A percentile compares a stretch with the other conserved stretches of the same genome.
Conservation (phyloP, 768 basidiomycete species). For the Kwoniella sp. region DNA sequence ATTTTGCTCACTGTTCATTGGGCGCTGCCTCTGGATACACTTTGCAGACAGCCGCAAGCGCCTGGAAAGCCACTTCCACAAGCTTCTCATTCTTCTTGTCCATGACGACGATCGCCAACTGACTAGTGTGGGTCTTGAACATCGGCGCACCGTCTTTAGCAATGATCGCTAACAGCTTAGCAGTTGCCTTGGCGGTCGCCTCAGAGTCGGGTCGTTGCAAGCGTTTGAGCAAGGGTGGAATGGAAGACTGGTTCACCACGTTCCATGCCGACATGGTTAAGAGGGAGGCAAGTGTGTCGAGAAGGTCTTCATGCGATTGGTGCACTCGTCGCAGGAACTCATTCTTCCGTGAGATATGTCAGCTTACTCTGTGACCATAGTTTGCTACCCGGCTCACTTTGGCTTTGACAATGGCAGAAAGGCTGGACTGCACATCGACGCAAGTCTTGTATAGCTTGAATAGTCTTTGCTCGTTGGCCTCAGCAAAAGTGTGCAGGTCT, state of each 20-base stretch:
- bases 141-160: slow-evolving; percentile 76
- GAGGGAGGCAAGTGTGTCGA: slow-evolving; percentile 70
- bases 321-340: slow-evolving; percentile 80
- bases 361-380: background rate
- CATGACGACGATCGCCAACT: slow-evolving; percentile 72
- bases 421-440: slow-evolving; percentile 79
- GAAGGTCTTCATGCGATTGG: slow-evolving; percentile 65
- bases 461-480: slow-evolving; percentile 78
- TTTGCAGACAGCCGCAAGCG: slow-evolving; percentile 68
- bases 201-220: slow-evolving; percentile 46
- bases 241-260: slow-evolving; percentile 79
- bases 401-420: slow-evolving; percentile 77
- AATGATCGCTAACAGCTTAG: slow-evolving; percentile 58
- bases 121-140: slow-evolving; percentile 72
- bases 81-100: slow-evolving; percentile 62
- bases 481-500: slow-evolving; percentile 80
- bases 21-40: slow-evolving; percentile 65
- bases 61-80: slow-evolving; percentile 75
- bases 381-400: slow-evolving; percentile 59
- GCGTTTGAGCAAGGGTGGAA: slow-evolving; percentile 76
- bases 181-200: slow-evolving; percentile 26
- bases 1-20: slow-evolving; percentile 67
- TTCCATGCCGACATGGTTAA: slow-evolving; percentile 72
- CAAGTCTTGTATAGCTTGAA: slow-evolving; percentile 82
- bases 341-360: slow-evolving; percentile 59